Evolutionary conservation across 306 rosid species (phyloP), one percentile per base, ranked within the genome.

Genomic region (Trichosanthes cucumerina): DNA sequence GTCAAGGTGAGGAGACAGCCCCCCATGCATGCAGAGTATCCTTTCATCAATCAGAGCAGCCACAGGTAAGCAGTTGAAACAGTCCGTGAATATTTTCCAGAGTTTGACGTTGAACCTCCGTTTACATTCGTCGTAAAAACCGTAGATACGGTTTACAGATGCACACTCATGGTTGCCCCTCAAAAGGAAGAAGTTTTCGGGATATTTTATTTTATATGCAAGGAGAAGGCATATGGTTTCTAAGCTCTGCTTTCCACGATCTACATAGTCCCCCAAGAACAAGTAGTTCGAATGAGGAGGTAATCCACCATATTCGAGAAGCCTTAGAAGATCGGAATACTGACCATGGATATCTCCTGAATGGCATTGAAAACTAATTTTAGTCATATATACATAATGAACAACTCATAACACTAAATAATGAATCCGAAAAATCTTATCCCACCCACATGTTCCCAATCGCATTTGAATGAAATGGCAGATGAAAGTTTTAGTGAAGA

Each of bases 101-200:
- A 92, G 86, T 81, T 31, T 88, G 62, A 94, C 91, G 70, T 81
- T 92, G 83, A 78, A 90, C 75, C 97, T 89, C 49, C 89, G 79
- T 77, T 92, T 94, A 47, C 98, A 94, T 77, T 94, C 98, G n/a
- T 94, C 97, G 73, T 86, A 94, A 64, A 94, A 94, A 58, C 96
- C 97, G 39, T 92, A 94, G 69, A 94, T 84, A 34, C 97, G 90
- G 87, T 94, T 94, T 75, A 92, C 83, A 9, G 98, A 94, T 71
- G 96, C 97, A 70, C 98, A 94, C 86, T 94, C 98, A 24, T 92
- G 97, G 88, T 92, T 94, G 14, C 98, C 98, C 86, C 98, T 88
- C 63, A 92, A 88, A 57, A 92, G 97, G 80, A 94, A 94, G 57
- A 92, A 85, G 83, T 92, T 92, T 16, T 82, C 83, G 7, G 96